Base-by-base conservation (phyloP, 202 grass and related monocot genomes). In the Alloteropsis angusta region DNA sequence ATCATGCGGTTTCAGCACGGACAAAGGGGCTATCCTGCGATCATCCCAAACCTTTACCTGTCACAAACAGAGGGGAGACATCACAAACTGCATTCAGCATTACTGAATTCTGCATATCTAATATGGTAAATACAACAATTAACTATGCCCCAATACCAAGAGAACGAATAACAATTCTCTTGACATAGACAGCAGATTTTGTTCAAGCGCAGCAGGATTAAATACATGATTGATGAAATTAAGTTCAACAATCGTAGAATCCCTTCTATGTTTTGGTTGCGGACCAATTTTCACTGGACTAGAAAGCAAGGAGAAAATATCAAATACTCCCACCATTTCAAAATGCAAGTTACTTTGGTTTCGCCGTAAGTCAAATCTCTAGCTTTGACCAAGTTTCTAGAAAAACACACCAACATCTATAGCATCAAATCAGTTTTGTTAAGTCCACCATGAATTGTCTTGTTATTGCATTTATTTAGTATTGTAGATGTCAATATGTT, bases 11-110 rank as follows among this genome's bases (percentile, higher is more conserved):
- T 82, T 94, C 21, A 97, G 68, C 14, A 86, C 87, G 71, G 89
- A 76, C 28, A 97, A 70, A 50, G 85, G 87, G n/a, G 80, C 70
- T 75, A 65, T 45, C 60, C 78, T 97, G 46, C 91, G 89, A 56
- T 97, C 94, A 83, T 94, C 91, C 94, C 94, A 97, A 42, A 97
- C 92, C 57, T 94, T 94, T 78, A 97, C 94, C 94, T 97, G 85
- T 78, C 41, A 34, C 11, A 74, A 49, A 79, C 60, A 89, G 41
- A 90, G 7, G 71, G 22, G 37, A 70, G 11, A 53, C 13, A 61
- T 74, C 66, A 58, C 45, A 70, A 34, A 76, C 23, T 77, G 44
- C 8, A 81, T 41, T 38, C 39, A 68, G 43, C 76, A 68, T 81
- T 60, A 44, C 18, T 39, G 15, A 48, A 66, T 19, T 48, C 37